These are phyloP conservation scores for Pseudogymnoascus sp. DNA, from an alignment of 2,329 filamentous ascomycete species.

Conservation along the genomic window DNA sequence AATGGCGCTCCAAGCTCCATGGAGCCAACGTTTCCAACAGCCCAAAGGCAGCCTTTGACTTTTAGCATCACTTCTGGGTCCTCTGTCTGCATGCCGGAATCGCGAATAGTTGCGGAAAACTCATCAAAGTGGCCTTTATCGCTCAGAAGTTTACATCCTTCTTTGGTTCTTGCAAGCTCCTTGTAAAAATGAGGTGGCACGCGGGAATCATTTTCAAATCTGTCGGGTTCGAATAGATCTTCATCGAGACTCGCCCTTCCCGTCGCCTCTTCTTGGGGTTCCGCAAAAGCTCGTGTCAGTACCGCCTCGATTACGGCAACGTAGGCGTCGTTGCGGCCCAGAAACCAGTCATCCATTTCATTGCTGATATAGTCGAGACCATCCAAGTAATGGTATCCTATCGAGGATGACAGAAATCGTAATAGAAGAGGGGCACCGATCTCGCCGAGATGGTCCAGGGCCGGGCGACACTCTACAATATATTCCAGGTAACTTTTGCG, in stretches of 20 bases:
- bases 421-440: slow-evolving; percentile 89
- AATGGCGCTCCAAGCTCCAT: slow-evolving; percentile 97
- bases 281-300: slow-evolving; percentile 68
- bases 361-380: slow-evolving; percentile 97
- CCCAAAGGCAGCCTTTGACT: slow-evolving; percentile 95
- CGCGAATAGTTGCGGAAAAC: slow-evolving; percentile 79
- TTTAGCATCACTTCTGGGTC: slow-evolving; percentile 82
- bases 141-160: slow-evolving; percentile 81
- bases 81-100: slow-evolving; percentile 76
- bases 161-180: slow-evolving; percentile 82
- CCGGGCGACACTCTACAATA: slow-evolving; percentile 91
- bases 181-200: slow-evolving; percentile 98
- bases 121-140: slow-evolving; percentile 96
- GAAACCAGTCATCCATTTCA: slow-evolving; percentile 99
- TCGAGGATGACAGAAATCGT: slow-evolving; percentile 88
- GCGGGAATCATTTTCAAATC: slow-evolving; percentile 35
- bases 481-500: slow-evolving; percentile 85
- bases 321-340: slow-evolving; percentile 94
- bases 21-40: slow-evolving; percentile 92
- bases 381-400: slow-evolving; percentile 95
- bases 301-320: slow-evolving; percentile 94
- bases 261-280: slow-evolving; percentile 34
- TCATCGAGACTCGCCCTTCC: slow-evolving; percentile 32
- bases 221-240: slow-evolving; percentile 28
- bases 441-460: slow-evolving; percentile 89